Evolutionary conservation across 768 basidiomycete genomes (phyloP).

Genomic region (Boletus pseudopeckii): DNA sequence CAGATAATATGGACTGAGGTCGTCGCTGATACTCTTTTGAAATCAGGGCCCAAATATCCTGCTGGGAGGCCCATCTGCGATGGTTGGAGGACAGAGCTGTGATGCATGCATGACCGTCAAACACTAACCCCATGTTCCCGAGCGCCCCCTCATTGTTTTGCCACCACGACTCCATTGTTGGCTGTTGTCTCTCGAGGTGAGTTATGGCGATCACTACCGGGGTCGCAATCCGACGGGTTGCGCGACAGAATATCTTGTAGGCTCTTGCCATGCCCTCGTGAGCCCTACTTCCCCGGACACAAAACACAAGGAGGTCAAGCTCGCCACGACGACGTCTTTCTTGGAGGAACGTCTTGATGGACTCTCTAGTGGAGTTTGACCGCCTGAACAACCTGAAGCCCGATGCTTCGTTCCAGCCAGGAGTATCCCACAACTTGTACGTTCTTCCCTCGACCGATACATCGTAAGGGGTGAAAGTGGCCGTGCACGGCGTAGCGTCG

Average conservation of each 20-base stretch:
- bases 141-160: slow-evolving; percentile 21
- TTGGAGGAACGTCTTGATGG: slow-evolving; percentile 33
- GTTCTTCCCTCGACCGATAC: slow-evolving; percentile 14
- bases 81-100: slow-evolving; percentile 18
- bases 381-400: slow-evolving; percentile 9
- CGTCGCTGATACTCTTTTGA: slow-evolving; percentile 4
- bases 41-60: slow-evolving; percentile 13
- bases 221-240: slow-evolving; percentile 32
- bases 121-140: slow-evolving; percentile 15
- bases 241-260: slow-evolving; percentile 27
- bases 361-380: not conserved
- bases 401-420: slow-evolving; percentile 22
- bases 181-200: slow-evolving; percentile 32
- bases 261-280: slow-evolving; percentile 5
- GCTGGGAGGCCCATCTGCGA: slow-evolving; percentile 17
- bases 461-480: slow-evolving; percentile 20
- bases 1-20: not conserved
- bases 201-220: slow-evolving; percentile 39
- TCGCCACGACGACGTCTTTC: slow-evolving; percentile 20
- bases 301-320: slow-evolving; percentile 24
- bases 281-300: slow-evolving; percentile 19
- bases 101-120: slow-evolving; percentile 30
- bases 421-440: slow-evolving; percentile 33
- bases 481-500: slow-evolving; percentile 32
- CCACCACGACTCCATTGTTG: slow-evolving; percentile 36